These are phyloP conservation scores for Mycena citricolor DNA, from an alignment of 1,284 basidiomycete species.

Conservation along the genomic window DNA sequence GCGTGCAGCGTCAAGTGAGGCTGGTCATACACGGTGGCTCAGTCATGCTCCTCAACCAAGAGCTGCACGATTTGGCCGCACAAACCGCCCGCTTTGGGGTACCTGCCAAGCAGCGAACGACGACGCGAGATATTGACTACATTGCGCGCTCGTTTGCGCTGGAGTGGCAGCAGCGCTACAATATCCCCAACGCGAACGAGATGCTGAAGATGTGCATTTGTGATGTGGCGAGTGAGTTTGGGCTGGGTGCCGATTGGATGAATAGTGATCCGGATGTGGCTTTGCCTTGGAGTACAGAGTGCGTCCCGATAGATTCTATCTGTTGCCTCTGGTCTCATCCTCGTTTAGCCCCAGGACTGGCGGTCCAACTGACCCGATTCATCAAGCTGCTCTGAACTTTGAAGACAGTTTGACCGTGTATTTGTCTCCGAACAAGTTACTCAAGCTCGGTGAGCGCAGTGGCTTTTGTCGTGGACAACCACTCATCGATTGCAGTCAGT, in stretches of 20 bases:
- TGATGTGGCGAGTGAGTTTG: constrained; percentile 49
- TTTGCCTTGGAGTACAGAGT: constrained; percentile 61
- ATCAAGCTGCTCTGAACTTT: constrained; percentile 46
- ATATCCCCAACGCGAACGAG: constrained; percentile 48
- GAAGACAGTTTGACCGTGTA: constrained; percentile 64
- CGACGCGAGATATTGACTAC: constrained; percentile 66
- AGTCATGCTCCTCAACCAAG: constrained; percentile 62
- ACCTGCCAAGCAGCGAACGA: constrained; percentile 36
- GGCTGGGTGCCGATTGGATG: constrained; percentile 69
- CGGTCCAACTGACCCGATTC: constrained; percentile 56
- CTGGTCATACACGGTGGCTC: constrained; percentile 69
- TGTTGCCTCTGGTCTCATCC: constrained; percentile 7
- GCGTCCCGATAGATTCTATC: constrained; percentile 31
- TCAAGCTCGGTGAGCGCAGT: constrained; percentile 32
- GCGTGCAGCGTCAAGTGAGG: constrained; percentile 40
- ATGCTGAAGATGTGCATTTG: constrained; percentile 55
- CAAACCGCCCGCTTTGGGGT: constrained; percentile 24
- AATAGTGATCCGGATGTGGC: constrained; percentile 68
- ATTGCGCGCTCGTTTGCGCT: constrained; percentile 55
- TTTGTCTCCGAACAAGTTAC: constrained; percentile 42
- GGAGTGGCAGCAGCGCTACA: constrained; percentile 47
- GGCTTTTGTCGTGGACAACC: too few relatives aligned
- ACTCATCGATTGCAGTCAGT: too few relatives aligned
- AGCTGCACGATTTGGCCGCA: constrained; percentile 39
- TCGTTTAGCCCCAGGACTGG: constrained; percentile 33